These are phyloP conservation scores for Capsicum pubescens DNA, from an alignment of 257 asterid species.

Conservation along the genomic window DNA sequence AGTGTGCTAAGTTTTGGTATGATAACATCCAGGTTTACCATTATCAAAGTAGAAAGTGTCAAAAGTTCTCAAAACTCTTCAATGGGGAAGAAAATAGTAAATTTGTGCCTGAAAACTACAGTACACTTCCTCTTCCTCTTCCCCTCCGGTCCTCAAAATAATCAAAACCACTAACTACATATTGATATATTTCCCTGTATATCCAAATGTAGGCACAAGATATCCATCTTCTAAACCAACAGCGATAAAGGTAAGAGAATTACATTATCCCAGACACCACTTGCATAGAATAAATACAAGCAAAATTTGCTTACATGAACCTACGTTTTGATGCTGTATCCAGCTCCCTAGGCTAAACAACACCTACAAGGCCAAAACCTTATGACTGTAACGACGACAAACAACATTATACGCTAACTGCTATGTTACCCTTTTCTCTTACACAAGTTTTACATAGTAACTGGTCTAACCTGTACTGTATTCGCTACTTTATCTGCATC, in stretches of 20 bases:
- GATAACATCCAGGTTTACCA: too few relatives aligned
- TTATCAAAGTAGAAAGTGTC: too few relatives aligned
- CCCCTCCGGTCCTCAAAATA: not conserved
- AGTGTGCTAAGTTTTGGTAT: too few relatives aligned
- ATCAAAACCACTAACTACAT: not conserved
- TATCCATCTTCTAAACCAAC: not conserved
- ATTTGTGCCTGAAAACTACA: not conserved
- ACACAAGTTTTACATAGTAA: slow-evolving; percentile 33
- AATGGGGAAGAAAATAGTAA: too few relatives aligned
- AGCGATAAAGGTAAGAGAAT: not conserved
- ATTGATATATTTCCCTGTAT: not conserved
- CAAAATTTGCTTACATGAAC: slow-evolving; percentile 22
- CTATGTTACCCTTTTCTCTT: slow-evolving; percentile 32
- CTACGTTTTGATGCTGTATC: slow-evolving; percentile 14
- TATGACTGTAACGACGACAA: not conserved
- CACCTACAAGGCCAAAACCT: slow-evolving; percentile 11
- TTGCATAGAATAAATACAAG: slow-evolving; percentile 22
- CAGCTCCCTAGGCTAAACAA: slow-evolving; percentile 23
- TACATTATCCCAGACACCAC: not conserved
- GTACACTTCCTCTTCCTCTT: not conserved
- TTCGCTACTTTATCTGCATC: slow-evolving; percentile 26
- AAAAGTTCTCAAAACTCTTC: too few relatives aligned
- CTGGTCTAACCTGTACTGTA: slow-evolving; percentile 32
- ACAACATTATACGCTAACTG: slow-evolving; percentile 22
- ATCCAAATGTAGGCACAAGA: not conserved